phyloP scores from a whole-genome alignment of 2,329 filamentous ascomycete species.

The Cephalotrichum gorgonifer region DNA sequence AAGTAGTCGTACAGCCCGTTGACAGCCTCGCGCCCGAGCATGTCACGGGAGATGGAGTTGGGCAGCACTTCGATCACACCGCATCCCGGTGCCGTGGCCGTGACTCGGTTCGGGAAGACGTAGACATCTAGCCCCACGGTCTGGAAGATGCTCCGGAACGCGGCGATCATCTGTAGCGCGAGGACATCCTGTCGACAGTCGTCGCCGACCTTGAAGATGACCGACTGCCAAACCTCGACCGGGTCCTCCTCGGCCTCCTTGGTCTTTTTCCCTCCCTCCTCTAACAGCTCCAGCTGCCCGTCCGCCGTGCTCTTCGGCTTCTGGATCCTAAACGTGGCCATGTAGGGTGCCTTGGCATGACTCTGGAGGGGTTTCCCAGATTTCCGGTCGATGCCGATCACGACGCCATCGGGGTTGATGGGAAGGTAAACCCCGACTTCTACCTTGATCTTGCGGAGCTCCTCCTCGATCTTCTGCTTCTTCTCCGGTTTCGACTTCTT shows the following conservation, averaged over 20 bases:
- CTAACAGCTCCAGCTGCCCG: constrained; percentile 3
- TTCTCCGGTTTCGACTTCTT: constrained; percentile 91
- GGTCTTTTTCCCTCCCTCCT: constrained; percentile 27
- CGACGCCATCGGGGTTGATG: constrained; percentile 91
- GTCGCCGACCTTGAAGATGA: constrained; percentile 99
- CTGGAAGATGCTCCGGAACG: constrained; percentile 95
- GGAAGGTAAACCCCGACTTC: constrained; percentile 96
- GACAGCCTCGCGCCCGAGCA: constrained; percentile 95
- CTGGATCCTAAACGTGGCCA: constrained; percentile 96
- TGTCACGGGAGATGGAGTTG: constrained; percentile 95
- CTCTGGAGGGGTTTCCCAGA: constrained; percentile 95
- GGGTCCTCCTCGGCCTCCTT: constrained; percentile 45
- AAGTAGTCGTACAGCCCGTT: constrained; percentile 99
- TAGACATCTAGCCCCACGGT: constrained; percentile 90
- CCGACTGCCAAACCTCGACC: constrained; percentile 96
- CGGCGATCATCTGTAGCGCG: constrained; percentile 93
- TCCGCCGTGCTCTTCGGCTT: constrained; percentile 48
- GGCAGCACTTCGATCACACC: constrained; percentile 97
- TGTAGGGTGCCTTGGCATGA: constrained; percentile 96
- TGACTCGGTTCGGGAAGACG: constrained; percentile 95
- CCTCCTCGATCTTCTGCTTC: constrained; percentile 98
- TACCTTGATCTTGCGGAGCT: constrained; percentile 92
- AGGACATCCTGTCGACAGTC: constrained; percentile 96
- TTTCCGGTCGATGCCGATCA: constrained; percentile 96
- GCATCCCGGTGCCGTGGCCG: constrained; percentile 91